Conservation (phyloP, 306 rosid genomes). For the Albizia julibrissin region DNA sequence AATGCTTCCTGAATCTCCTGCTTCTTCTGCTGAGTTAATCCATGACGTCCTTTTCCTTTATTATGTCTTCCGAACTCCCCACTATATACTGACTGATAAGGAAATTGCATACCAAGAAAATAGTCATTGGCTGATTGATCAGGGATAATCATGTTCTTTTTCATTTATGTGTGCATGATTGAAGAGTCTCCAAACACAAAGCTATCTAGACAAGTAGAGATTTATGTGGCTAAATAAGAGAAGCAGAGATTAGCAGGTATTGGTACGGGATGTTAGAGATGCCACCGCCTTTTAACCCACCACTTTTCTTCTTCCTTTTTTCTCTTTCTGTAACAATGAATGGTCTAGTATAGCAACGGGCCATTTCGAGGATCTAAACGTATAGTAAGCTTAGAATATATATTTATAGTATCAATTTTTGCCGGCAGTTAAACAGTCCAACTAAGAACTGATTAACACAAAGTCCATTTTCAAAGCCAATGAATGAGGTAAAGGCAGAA, state of each 20-base stretch:
- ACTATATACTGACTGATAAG: conserved; percentile 55
- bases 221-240: background rate
- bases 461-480: background rate
- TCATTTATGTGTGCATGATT: background rate
- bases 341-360: background rate
- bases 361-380: background rate
- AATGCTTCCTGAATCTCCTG: conserved; percentile 94
- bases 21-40: conserved; percentile 67
- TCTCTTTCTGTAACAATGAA: background rate
- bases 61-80: conserved; percentile 62
- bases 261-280: background rate
- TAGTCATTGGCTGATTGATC: background rate
- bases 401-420: background rate
- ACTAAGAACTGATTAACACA: too few relatives aligned
- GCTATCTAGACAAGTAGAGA: background rate
- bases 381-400: background rate
- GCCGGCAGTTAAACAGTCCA: background rate
- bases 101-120: conserved; percentile 20
- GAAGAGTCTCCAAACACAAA: background rate
- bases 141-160: background rate
- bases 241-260: background rate
- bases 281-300: background rate
- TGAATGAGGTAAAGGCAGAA: background rate
- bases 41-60: conserved; percentile 62
- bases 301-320: background rate